Conservation (phyloP, 805 yeast genomes). For the Clavispora santaluciae region DNA sequence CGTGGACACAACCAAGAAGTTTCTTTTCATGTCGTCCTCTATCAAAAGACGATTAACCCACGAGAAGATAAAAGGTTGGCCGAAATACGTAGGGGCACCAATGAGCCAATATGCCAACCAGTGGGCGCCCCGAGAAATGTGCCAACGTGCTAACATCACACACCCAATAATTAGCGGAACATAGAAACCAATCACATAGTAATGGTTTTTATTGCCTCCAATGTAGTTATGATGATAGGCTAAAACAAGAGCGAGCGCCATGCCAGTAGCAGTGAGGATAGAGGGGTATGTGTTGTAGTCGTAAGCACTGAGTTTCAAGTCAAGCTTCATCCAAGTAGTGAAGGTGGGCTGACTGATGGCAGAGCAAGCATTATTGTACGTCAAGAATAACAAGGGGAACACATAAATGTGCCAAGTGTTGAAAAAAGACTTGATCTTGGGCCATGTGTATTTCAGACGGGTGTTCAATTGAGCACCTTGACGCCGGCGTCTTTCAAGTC, state of each 20-base stretch:
- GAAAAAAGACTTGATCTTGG: slow-evolving; percentile 38
- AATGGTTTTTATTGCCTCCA: slow-evolving; percentile 30
- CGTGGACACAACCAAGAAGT: slow-evolving; percentile 34
- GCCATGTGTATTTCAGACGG: slow-evolving; percentile 36
- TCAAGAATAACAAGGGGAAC: slow-evolving; percentile 38
- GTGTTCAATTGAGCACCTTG: slow-evolving; percentile 35
- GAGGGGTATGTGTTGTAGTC: slow-evolving; percentile 41
- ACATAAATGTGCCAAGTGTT: slow-evolving; percentile 46
- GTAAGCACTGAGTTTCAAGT: slow-evolving; percentile 24
- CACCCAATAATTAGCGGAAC: slow-evolving; percentile 37
- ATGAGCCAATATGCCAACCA: slow-evolving; percentile 47
- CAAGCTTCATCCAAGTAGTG: slow-evolving; percentile 41
- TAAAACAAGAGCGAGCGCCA: slow-evolving; percentile 29
- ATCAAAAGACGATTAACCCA: slow-evolving; percentile 50
- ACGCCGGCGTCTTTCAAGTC: slow-evolving; percentile 38
- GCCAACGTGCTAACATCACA: slow-evolving; percentile 43
- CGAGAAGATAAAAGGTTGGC: slow-evolving; percentile 52
- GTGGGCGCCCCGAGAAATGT: slow-evolving; percentile 44
- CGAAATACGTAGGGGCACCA: slow-evolving; percentile 46
- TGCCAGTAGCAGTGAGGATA: slow-evolving; percentile 33
- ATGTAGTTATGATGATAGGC: slow-evolving; percentile 35
- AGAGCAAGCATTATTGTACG: slow-evolving; percentile 33
- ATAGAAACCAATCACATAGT: slow-evolving; percentile 35
- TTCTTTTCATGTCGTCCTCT: slow-evolving; percentile 31
- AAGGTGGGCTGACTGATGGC: slow-evolving; percentile 37